These are phyloP conservation scores for Podosphaera aphanis DNA, from an alignment of 2,329 filamentous ascomycete species.

Conservation along the genomic window DNA sequence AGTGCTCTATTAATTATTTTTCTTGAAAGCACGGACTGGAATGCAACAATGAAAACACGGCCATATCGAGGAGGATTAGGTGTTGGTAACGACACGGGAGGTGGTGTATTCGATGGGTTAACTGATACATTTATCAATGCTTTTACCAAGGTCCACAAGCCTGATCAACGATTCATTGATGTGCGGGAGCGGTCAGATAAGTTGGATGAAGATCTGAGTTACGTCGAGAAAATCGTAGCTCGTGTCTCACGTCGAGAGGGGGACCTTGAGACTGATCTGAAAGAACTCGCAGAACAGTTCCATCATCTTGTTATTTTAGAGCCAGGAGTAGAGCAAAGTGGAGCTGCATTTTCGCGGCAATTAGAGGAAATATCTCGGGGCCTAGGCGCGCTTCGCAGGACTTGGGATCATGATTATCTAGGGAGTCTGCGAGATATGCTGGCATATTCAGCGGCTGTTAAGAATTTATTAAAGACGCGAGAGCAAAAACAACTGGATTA, in stretches of 20 bases:
- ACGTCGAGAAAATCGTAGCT: conserved; percentile 89
- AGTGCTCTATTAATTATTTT: conserved; percentile 68
- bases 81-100: conserved; percentile 23
- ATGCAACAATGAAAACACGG: conserved; percentile 72
- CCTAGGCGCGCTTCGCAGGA: conserved; percentile 60
- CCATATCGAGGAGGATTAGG: conserved; percentile 35
- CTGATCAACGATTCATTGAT: conserved; percentile 83
- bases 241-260: conserved; percentile 69
- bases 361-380: conserved; percentile 65
- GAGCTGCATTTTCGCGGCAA: conserved; percentile 68
- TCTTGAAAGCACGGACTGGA: conserved; percentile 86
- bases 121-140: conserved; percentile 93
- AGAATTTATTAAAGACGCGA: conserved; percentile 68
- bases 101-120: conserved; percentile 81
- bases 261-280: conserved; percentile 71
- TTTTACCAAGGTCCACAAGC: conserved; percentile 88
- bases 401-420: conserved; percentile 89
- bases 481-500: conserved; percentile 98
- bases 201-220: conserved; percentile 73
- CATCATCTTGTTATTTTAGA: conserved; percentile 79
- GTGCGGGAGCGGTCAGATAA: conserved; percentile 84
- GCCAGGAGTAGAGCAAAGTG: conserved; percentile 57
- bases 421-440: conserved; percentile 87
- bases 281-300: conserved; percentile 80
- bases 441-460: conserved; percentile 70